Conservation (phyloP, 2,329 filamentous ascomycete species). For the Nannizzia gypsea region DNA sequence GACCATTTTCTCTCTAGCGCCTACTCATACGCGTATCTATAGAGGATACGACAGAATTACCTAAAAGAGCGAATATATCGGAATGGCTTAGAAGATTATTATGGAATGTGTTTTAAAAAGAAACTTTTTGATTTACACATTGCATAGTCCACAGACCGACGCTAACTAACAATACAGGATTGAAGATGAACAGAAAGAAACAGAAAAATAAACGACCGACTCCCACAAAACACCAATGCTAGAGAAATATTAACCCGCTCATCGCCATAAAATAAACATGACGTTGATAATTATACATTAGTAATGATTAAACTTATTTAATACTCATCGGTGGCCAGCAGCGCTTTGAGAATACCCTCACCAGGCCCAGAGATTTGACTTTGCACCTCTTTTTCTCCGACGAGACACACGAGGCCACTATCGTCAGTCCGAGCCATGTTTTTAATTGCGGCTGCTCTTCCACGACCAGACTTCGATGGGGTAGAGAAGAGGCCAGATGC, state of each 20-base stretch:
- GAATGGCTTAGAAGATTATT: neutral
- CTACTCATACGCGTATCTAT: neutral
- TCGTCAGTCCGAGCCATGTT: slow-evolving; percentile 54
- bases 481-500: slow-evolving; percentile 46
- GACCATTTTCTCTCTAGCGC: neutral
- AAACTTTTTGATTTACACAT: neutral
- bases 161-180: neutral
- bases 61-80: neutral
- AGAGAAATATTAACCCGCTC: slow-evolving; percentile 5
- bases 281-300: neutral
- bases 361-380: slow-evolving; percentile 51
- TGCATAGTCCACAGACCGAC: neutral
- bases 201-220: neutral
- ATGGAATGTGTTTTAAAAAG: neutral
- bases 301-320: slow-evolving; percentile 5
- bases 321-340: slow-evolving; percentile 21
- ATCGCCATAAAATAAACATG: slow-evolving; percentile 3
- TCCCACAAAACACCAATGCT: slow-evolving; percentile 8
- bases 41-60: neutral
- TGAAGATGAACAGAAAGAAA: neutral
- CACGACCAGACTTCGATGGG: slow-evolving; percentile 56
- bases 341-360: slow-evolving; percentile 33
- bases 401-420: slow-evolving; percentile 63
- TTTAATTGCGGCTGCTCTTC: slow-evolving; percentile 40
- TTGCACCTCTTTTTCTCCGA: slow-evolving; percentile 68